Conservation (phyloP, 2,329 filamentous ascomycete genomes). For the Metarhizium humberi region DNA sequence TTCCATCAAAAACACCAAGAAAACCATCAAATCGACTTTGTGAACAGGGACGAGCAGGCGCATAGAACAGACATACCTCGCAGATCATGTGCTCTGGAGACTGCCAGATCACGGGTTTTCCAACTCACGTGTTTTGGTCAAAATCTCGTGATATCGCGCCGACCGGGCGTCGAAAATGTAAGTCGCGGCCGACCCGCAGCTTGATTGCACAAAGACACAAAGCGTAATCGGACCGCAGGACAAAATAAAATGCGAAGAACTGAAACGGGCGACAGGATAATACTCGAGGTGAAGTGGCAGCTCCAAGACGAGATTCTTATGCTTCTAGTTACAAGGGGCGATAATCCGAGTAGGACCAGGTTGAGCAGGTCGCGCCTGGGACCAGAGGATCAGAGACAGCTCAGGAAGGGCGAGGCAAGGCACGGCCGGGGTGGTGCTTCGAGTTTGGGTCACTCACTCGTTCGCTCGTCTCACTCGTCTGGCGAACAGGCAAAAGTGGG, state of each 20-base stretch:
- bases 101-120: slow-evolving; percentile 34
- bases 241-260: slow-evolving; percentile 7
- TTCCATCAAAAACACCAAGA: slow-evolving; percentile 2
- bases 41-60: slow-evolving; percentile 10
- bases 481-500: background rate
- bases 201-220: slow-evolving; percentile 3
- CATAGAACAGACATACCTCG: slow-evolving; percentile 29
- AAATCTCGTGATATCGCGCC: slow-evolving; percentile 41
- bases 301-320: slow-evolving; percentile 15
- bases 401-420: background rate
- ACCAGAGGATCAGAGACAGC: background rate
- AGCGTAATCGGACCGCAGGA: slow-evolving; percentile 1
- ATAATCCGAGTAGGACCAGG: slow-evolving; percentile 3
- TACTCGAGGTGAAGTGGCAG: background rate
- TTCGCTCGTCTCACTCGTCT: background rate
- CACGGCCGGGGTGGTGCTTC: background rate
- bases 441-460: background rate
- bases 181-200: slow-evolving; percentile 16
- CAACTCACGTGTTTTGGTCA: slow-evolving; percentile 34
- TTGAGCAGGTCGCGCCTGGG: slow-evolving; percentile 3
- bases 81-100: slow-evolving; percentile 33
- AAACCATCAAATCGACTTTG: slow-evolving; percentile 10
- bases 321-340: slow-evolving; percentile 14
- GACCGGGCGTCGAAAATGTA: slow-evolving; percentile 15
- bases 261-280: slow-evolving; percentile 3